These are phyloP conservation scores for Plantago ovata DNA, from an alignment of 257 asterid genomes.

Conservation along the genomic window DNA sequence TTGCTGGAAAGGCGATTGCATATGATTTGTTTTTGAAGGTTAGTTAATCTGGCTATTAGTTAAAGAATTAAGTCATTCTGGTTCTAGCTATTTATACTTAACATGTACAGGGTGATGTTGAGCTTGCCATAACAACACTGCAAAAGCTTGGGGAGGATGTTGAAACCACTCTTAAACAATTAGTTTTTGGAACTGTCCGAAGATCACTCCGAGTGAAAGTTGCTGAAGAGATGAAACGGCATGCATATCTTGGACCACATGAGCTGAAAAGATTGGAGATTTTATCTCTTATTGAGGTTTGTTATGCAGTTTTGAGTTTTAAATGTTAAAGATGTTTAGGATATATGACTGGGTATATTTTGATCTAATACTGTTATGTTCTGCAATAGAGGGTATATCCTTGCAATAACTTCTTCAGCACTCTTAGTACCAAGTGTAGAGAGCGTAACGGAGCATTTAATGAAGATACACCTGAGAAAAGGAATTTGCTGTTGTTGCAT, in stretches of 20 bases:
- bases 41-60: slow-evolving; percentile 27
- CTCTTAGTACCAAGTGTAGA: slow-evolving; percentile 50
- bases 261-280: slow-evolving; percentile 78
- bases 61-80: slow-evolving; percentile 3
- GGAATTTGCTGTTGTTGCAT: slow-evolving; percentile 48
- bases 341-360: slow-evolving; percentile 22
- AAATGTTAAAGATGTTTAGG: slow-evolving; percentile 20
- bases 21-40: slow-evolving; percentile 92
- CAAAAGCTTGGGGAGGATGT: slow-evolving; percentile 98
- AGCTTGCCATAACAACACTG: slow-evolving; percentile 83
- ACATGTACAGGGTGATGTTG: slow-evolving; percentile 72
- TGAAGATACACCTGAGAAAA: slow-evolving; percentile 38
- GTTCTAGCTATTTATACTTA: slow-evolving; percentile 26
- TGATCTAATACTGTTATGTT: slow-evolving; percentile 47
- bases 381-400: slow-evolving; percentile 87
- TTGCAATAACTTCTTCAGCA: slow-evolving; percentile 75
- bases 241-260: slow-evolving; percentile 62
- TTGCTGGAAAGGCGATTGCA: slow-evolving; percentile 80
- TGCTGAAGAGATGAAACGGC: slow-evolving; percentile 73
- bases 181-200: slow-evolving; percentile 87
- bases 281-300: slow-evolving; percentile 84
- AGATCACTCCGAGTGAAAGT: slow-evolving; percentile 77
- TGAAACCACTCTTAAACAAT: slow-evolving; percentile 65
- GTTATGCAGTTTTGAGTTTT: slow-evolving; percentile 26
- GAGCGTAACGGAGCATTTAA: slow-evolving; percentile 42